These are phyloP conservation scores for Exutisphaerella laricina DNA, from an alignment of 2,329 filamentous ascomycete genomes.

Conservation along the genomic window DNA sequence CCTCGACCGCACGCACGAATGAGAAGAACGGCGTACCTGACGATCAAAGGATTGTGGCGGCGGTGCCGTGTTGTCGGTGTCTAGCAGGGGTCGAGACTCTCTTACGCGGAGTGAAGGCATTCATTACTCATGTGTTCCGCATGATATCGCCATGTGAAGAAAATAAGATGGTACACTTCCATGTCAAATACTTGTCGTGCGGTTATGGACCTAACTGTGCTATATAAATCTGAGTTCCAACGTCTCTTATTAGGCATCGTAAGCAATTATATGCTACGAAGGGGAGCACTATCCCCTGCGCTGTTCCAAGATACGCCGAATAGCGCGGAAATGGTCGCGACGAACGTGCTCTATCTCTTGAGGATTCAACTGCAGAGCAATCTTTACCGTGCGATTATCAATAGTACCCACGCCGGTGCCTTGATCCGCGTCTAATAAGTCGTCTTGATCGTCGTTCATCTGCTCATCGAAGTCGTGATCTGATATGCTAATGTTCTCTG, in stretches of 20 bases:
- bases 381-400: conserved; percentile 20
- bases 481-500: not conserved
- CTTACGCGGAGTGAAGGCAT: no score
- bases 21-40: not conserved
- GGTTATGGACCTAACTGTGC: no score
- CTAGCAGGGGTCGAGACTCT: no score
- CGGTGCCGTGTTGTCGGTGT: not conserved
- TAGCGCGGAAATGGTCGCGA: conserved; percentile 2
- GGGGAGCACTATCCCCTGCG: not conserved
- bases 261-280: not conserved
- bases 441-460: no score
- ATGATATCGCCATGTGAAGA: no score
- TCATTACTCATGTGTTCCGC: no score
- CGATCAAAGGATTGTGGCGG: not conserved
- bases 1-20: not conserved
- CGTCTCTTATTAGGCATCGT: no score
- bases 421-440: no score
- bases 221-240: no score
- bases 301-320: conserved; percentile 4
- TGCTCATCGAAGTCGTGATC: not conserved
- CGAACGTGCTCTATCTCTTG: conserved; percentile 10
- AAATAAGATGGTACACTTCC: no score
- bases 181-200: no score
- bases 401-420: conserved; percentile 1
- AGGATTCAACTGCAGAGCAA: conserved; percentile 11